Evolutionary conservation across 768 basidiomycete genomes (phyloP), one percentile per base, ranked within the genome.

Genomic region (Tulasnella calospora): DNA sequence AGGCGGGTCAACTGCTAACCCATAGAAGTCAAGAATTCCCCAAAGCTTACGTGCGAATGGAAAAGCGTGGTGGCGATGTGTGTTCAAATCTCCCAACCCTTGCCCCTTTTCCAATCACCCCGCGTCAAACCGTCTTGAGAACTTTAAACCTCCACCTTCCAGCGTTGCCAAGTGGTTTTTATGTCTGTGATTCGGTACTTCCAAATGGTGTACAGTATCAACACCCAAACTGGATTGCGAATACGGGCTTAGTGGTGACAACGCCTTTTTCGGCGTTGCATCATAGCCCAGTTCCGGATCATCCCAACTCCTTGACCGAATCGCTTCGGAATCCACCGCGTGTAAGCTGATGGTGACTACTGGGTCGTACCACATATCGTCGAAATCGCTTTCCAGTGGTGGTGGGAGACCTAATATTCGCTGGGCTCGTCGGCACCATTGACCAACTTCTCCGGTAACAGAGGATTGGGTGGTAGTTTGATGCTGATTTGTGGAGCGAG

Each of bases 341-440:
- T 70, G 74, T 4, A 41, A 51, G 35, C 51, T 75, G 74, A 75
- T 75, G 74, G 74, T 75, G 46, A 75, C 46, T 8, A 75, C 47
- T n/a, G 74, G 41, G 46, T 75, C 74, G 15, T 33, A 41, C 74
- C 74, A 75, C 46, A 75, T 46, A 10, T 41, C 23, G 27, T 75
- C 44, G 41, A 75, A 51, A 27, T 75, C 74, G 41, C 27, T 30
- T 30, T 75, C 35, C 21, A 75, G 33, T 3, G 74, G 74, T 30
- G 74, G 74, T 27, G 74, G 74, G 23, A 75, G 51, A 10, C 74
- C 74, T n/a, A 73, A 46, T 33, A 70, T 70, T 12, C 74, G 74
- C 44, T 75, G 74, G 21, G 74, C 74, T 30, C 41, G 41, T 17
- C 69, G 69, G 17, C 33, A 33, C 69, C 69, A 70, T 51, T 51